These are phyloP conservation scores for Plantago elongata DNA, from an alignment of 257 asterid genomes.

Conservation along the genomic window DNA sequence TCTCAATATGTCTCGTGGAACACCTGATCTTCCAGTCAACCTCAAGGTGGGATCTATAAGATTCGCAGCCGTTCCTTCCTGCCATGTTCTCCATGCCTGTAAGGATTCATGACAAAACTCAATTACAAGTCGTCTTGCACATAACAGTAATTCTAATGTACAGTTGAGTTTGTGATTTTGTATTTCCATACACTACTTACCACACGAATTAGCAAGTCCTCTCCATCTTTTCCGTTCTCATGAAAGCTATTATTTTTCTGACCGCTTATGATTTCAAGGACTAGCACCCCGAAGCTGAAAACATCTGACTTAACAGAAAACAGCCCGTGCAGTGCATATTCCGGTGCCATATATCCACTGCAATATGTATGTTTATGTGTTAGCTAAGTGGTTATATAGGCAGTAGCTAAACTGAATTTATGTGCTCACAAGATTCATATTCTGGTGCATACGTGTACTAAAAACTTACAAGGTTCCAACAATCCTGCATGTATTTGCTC, in stretches of 20 bases:
- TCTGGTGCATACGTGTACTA: too few relatives aligned
- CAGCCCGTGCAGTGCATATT: slow-evolving; percentile 4
- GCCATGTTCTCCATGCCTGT: slow-evolving; percentile 32
- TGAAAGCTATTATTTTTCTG: slow-evolving; percentile 13
- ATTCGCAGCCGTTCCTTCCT: slow-evolving; percentile 12
- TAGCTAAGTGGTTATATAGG: background rate
- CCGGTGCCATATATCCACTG: slow-evolving; percentile 17
- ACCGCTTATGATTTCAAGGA: slow-evolving; percentile 10
- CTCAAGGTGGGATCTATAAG: slow-evolving; percentile 23
- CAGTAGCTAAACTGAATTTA: too few relatives aligned
- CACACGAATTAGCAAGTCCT: slow-evolving; percentile 9
- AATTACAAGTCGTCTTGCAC: background rate
- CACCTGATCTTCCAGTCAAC: background rate
- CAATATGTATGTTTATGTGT: too few relatives aligned
- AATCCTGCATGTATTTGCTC: too few relatives aligned
- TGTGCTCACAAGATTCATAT: too few relatives aligned
- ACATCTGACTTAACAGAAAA: slow-evolving; percentile 11
- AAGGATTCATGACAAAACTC: background rate
- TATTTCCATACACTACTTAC: slow-evolving; percentile 15
- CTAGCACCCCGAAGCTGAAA: slow-evolving; percentile 9
- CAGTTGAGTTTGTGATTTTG: background rate
- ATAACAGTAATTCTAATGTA: background rate
- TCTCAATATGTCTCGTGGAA: slow-evolving; percentile 17
- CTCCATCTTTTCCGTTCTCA: slow-evolving; percentile 12
- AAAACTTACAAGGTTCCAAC: background rate